Evolutionary conservation across 2,329 filamentous ascomycete genomes (phyloP), one percentile per base, ranked within the genome.

Genomic region (Ascochyta viciae-villosae): DNA sequence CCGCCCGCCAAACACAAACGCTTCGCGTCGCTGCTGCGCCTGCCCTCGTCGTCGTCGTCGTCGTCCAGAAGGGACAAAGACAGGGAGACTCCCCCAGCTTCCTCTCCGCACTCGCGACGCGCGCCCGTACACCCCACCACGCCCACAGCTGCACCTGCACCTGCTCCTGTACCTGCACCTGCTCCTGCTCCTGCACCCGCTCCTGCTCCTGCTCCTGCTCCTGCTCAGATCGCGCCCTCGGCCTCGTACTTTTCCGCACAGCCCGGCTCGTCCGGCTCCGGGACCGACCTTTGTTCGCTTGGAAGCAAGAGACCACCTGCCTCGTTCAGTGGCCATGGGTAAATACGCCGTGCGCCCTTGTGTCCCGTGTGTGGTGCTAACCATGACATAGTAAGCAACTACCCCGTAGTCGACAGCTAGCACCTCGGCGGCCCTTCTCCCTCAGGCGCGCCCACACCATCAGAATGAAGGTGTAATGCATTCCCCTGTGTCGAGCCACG

Each of bases 251-350:
- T 73, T 49, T 65, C 67, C n/a, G 62, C 71, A 6, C 70, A 73
- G 54, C 57, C 69, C 33, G 55, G 63, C 42, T 45, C 69, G 3
- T 65, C 53, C 31, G 47, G 53, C 47, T 51, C 70, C 33, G 65
- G 61, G 55, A 67, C 62, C 40, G 71, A 74, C 35, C 38, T 66
- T 34, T 70, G 71, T 61, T 73, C 69, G 46, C 68, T 73, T 19
- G 62, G 60, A 37, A 53, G 60, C 33, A 74, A 74, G 71, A 70
- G 77, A 61, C 75, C 80, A 27, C 81, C 80, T 37, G 79, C 80
- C 23, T 82, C 80, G 44, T 76, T 77, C 60, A 80, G 77, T 62
- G 79, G 77, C 49, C 75, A 80, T 76, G 80, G 54, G 54, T 57
- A 57, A 52, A 37, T 52, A 49, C 44, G 23, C 43, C 16, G 23